Percentiles rank a stretch among this genome's conserved stretches.
These are phyloP conservation scores for Arabidopsis hybrid DNA, from an alignment of 441 rosid genomes.

Conservation along the genomic window DNA sequence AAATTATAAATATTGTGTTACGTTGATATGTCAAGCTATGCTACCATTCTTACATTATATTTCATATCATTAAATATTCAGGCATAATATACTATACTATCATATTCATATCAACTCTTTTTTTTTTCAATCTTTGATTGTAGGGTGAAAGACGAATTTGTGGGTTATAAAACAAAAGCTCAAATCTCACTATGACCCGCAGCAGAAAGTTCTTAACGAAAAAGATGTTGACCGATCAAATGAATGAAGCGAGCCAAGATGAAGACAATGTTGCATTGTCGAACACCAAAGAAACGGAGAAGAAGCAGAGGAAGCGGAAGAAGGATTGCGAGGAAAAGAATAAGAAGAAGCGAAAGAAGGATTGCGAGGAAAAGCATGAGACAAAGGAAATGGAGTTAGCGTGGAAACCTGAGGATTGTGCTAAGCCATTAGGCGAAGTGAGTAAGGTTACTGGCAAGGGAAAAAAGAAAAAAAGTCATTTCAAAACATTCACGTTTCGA, in stretches of 20 bases:
- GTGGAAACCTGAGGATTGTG: constrained; percentile 48
- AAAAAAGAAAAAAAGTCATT: constrained; percentile 59
- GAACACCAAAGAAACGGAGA: background rate
- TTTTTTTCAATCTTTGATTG: background rate
- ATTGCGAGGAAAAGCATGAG: constrained; percentile 5
- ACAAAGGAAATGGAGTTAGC: constrained; percentile 7
- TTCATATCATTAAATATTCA: no score
- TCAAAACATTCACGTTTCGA: constrained; percentile 62
- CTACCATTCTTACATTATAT: background rate
- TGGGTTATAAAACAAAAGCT: background rate
- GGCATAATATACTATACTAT: background rate
- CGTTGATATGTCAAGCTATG: background rate
- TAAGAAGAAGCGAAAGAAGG: no score
- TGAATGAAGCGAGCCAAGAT: background rate
- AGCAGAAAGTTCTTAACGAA: background rate
- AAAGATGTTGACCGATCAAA: background rate
- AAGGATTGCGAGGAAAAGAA: background rate
- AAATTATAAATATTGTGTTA: background rate
- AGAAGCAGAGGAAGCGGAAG: background rate
- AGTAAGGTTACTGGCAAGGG: constrained; percentile 67
- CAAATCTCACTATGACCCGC: background rate
- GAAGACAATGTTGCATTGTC: no score
- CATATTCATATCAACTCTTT: background rate
- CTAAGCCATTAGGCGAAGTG: constrained; percentile 63
- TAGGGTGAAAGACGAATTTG: background rate